These are phyloP conservation scores for Suillus decipiens DNA, from an alignment of 768 basidiomycete genomes.

Conservation along the genomic window DNA sequence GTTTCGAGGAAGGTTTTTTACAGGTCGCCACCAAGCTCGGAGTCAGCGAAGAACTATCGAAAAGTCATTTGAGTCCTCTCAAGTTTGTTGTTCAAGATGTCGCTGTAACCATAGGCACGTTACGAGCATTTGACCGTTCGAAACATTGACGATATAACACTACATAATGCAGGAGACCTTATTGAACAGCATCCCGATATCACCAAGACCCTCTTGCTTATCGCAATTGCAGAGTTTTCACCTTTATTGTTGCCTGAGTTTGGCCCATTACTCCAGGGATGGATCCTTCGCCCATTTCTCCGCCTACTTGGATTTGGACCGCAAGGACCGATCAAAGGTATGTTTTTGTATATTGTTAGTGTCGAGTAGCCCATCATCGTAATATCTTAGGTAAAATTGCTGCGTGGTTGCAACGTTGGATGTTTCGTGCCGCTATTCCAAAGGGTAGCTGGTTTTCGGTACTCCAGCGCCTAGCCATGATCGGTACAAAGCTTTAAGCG, in stretches of 20 bases:
- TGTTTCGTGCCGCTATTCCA: background rate
- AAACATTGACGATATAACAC: background rate
- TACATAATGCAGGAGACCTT: slow-evolving; percentile 32
- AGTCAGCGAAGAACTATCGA: slow-evolving; percentile 26
- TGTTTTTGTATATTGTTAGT: background rate
- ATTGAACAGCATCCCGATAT: slow-evolving; percentile 38
- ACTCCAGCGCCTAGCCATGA: slow-evolving; percentile 5
- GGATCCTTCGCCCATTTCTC: slow-evolving; percentile 33
- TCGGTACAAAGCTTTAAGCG: background rate
- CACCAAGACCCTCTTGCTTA: slow-evolving; percentile 25
- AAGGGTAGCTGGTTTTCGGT: background rate
- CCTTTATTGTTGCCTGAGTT: slow-evolving; percentile 6
- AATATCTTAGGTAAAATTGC: background rate
- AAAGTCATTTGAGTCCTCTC: slow-evolving; percentile 25
- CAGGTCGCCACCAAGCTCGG: slow-evolving; percentile 21
- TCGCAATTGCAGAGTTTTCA: slow-evolving; percentile 8
- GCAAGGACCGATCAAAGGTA: slow-evolving; percentile 36
- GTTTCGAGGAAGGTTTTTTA: slow-evolving; percentile 29
- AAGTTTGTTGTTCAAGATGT: slow-evolving; percentile 24
- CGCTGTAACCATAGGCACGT: slow-evolving; percentile 25
- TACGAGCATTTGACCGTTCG: background rate
- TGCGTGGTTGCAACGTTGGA: background rate
- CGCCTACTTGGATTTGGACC: slow-evolving; percentile 40
- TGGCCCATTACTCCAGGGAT: background rate
- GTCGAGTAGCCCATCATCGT: background rate